phyloP scores from a whole-genome alignment of 2,329 filamentous ascomycete species.

The Capronia coronata region DNA sequence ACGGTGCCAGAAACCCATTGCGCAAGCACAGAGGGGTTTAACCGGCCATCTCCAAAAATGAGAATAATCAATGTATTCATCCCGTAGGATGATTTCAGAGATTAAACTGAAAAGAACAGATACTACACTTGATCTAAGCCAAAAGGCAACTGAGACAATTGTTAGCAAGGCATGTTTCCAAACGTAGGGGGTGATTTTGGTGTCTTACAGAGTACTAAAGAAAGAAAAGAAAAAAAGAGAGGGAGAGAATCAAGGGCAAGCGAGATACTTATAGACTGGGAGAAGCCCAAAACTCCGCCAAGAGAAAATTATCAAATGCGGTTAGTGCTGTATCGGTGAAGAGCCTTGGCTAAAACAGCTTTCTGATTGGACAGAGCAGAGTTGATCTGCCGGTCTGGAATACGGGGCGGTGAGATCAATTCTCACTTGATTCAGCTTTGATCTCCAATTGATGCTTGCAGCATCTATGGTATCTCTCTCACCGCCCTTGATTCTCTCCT shows the following conservation, averaged over 20 bases:
- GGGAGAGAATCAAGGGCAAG: neutral
- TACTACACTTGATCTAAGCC: slow-evolving; percentile 84
- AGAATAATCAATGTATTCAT: slow-evolving; percentile 70
- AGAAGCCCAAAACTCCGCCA: neutral
- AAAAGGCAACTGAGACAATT: slow-evolving; percentile 48
- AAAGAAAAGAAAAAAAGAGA: neutral
- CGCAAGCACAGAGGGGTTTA: slow-evolving; percentile 63
- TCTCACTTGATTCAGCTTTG: too few relatives aligned
- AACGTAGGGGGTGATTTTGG: neutral
- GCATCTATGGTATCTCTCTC: neutral
- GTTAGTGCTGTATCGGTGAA: neutral
- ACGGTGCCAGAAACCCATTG: slow-evolving; percentile 55
- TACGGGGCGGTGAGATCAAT: too few relatives aligned
- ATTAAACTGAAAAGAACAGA: slow-evolving; percentile 98
- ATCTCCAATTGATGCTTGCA: too few relatives aligned
- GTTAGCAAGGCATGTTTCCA: slow-evolving; percentile 8
- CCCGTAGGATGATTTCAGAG: slow-evolving; percentile 75
- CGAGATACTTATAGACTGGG: neutral
- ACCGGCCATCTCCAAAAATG: slow-evolving; percentile 60
- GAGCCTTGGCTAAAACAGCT: neutral
- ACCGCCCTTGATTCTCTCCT: neutral
- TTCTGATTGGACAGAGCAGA: neutral
- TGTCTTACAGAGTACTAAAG: slow-evolving; percentile 9
- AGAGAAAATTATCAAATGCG: neutral
- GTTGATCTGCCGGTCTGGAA: neutral